Conservation (phyloP, 495 filamentous ascomycete species). For the Lophiotrema nucula region DNA sequence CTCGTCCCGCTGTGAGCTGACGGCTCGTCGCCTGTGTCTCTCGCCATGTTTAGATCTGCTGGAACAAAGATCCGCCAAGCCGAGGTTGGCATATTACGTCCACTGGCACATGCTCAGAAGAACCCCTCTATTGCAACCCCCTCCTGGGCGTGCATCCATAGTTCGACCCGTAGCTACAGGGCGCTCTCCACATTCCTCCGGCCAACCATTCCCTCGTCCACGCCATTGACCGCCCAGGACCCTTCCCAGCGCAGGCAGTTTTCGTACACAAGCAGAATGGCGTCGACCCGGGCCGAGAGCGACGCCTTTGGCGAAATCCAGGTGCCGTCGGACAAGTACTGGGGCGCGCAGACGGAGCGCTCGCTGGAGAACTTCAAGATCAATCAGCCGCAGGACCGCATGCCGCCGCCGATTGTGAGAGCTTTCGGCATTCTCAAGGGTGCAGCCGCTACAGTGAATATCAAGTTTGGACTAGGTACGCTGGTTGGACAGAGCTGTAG, state of each 20-base stretch:
- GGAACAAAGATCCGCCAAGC: constrained; percentile 21
- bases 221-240: too few species aligned
- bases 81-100: constrained; percentile 18
- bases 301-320: constrained; percentile 96
- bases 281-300: constrained; percentile 71
- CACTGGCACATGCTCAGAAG: constrained; percentile 26
- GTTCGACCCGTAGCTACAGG: too few species aligned
- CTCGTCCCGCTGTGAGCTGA: background rate
- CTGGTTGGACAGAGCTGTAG: background rate
- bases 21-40: background rate
- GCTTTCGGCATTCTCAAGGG: constrained; percentile 98
- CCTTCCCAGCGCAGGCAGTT: constrained; percentile 10
- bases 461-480: constrained; percentile 91
- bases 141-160: constrained; percentile 3
- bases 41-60: constrained; percentile 30
- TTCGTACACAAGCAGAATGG: constrained; percentile 34
- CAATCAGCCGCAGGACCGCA: constrained; percentile 98
- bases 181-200: constrained; percentile 16
- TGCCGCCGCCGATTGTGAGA: constrained; percentile 87
- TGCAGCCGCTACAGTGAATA: constrained; percentile 93
- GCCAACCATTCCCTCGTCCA: background rate
- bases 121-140: constrained; percentile 21
- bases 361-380: constrained; percentile 97
- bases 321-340: constrained; percentile 92
- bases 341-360: constrained; percentile 97